Base-by-base conservation (phyloP, 2,329 filamentous ascomycete species). In the Beauveria pseudobassiana region DNA sequence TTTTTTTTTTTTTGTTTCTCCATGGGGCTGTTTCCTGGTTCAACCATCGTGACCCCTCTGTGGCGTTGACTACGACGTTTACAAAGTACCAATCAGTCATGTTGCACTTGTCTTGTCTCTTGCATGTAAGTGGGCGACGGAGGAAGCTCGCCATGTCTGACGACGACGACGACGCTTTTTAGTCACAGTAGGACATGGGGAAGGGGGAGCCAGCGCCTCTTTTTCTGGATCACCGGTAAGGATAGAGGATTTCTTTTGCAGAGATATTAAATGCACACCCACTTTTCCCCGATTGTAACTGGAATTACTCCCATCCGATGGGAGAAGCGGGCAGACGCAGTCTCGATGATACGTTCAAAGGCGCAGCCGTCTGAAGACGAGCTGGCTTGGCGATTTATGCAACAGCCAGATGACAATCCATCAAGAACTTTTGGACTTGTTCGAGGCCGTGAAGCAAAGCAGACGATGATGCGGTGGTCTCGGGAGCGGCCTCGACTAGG, bases 221-320 rank as follows among this genome's bases (percentile, higher is more conserved):
- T 40, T 59, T 59, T 24, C 38, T 52, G 22, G 57, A 59, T 59
- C 57, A 59, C 48, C 57, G 57, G 57, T 45, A 59, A 59, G 57
- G 57, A 59, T 59, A 43, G 34, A 43, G 40, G 48, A 45, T 59
- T 52, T n/a, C 48, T 45, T 59, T 52, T 59, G n/a, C 55, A 38
- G 14, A 43, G 57, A 59, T 59, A 59, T 52, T 59, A 59, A 51
- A 26, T 59, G 18, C 48, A 59, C 57, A 59, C 57, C 57, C 57
- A 59, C 57, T 59, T 59, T 59, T 48, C 8, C 53, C 24, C 56
- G 30, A 52, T 59, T 43, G 57, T 59, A 59, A 52, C n/a, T 42
- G 34, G 48, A 59, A 34, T 45, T 42, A 12, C 34, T 34, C 34
- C 12, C 24, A 42, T 22, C 24, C 57, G 46, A 50, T 50, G 56